Evolutionary conservation across 345 rosid genomes (phyloP).

Genomic region (Rhodamnia rubescens): DNA sequence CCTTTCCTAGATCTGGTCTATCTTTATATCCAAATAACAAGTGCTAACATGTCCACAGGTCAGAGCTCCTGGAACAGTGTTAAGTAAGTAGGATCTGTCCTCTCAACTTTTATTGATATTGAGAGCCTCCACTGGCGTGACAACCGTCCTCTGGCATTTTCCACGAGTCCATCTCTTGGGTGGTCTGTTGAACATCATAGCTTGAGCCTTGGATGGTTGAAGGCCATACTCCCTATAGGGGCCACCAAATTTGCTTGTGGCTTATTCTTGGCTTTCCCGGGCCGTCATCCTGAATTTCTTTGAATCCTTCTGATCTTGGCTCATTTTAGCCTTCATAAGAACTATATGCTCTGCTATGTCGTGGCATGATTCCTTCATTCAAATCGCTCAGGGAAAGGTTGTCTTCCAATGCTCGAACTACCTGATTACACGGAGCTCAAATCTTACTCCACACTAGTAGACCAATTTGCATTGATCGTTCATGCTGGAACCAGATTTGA

Average conservation of each 20-base stretch:
- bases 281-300: constrained; percentile 58
- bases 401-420: constrained; percentile 73
- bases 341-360: constrained; percentile 1
- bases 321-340: constrained; percentile 48
- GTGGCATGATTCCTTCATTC: background rate
- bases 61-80: background rate
- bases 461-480: background rate
- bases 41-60: background rate
- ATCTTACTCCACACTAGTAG: background rate
- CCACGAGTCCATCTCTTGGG: constrained; percentile 27
- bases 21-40: background rate
- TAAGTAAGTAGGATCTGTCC: background rate
- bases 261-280: constrained; percentile 42
- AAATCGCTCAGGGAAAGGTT: constrained; percentile 48
- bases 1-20: background rate
- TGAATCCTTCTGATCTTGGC: constrained; percentile 56
- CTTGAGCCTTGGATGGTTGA: constrained; percentile 36
- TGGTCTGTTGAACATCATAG: constrained; percentile 34
- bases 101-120: background rate
- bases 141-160: constrained; percentile 14
- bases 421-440: constrained; percentile 20
- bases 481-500: too few relatives aligned
- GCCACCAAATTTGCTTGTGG: constrained; percentile 34
- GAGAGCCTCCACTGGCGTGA: background rate
- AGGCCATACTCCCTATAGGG: constrained; percentile 37